phyloP scores from a whole-genome alignment of 1,284 basidiomycete species.

The Austroboletus novae-zelandiae region DNA sequence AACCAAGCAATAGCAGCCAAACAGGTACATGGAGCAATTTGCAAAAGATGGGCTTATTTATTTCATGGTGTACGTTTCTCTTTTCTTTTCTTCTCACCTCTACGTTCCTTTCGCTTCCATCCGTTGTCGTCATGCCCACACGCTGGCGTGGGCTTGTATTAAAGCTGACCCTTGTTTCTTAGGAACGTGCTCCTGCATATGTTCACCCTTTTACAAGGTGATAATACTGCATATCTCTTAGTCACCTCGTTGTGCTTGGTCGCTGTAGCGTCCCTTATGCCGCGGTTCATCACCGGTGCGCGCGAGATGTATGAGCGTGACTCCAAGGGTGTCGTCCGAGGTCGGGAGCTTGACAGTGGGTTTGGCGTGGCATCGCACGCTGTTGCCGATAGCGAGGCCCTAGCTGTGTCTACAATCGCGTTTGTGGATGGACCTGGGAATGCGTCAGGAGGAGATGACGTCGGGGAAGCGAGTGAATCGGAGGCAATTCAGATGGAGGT shows the following conservation, averaged over 20 bases:
- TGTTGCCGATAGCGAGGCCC: neutral
- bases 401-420: neutral
- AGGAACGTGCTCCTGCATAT: neutral
- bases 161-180: neutral
- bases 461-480: too few relatives aligned
- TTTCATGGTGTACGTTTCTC: slow-evolving; percentile 4
- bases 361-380: neutral
- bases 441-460: too few relatives aligned
- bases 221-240: neutral
- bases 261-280: neutral
- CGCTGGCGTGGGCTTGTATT: neutral
- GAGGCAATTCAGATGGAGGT: too few relatives aligned
- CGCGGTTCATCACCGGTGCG: neutral
- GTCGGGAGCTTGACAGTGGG: neutral
- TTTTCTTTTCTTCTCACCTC: neutral
- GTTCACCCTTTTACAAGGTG: neutral
- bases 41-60: slow-evolving; percentile 5
- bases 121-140: neutral
- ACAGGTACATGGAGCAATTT: slow-evolving; percentile 2
- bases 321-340: neutral
- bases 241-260: neutral
- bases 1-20: slow-evolving; percentile 2
- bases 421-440: neutral
- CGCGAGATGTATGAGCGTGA: neutral
- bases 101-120: neutral